Percentiles rank a stretch among this genome's conserved stretches.
phyloP scores from a whole-genome alignment of 2,329 filamentous ascomycete genomes.

The Colletotrichum sp. region DNA sequence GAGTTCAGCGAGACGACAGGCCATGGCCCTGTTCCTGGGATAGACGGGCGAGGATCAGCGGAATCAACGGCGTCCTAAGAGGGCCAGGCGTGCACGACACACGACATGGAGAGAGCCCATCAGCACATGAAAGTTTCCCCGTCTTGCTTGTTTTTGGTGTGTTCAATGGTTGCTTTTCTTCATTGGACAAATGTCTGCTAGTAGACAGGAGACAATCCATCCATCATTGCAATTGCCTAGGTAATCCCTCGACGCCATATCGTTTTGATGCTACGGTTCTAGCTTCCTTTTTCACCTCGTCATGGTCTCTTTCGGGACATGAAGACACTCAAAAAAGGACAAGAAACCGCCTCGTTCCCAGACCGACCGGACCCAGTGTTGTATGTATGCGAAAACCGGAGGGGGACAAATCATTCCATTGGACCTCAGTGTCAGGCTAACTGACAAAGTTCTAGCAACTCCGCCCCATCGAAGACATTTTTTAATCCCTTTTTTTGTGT shows the following conservation, averaged over 20 bases:
- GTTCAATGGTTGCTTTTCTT: conserved; percentile 18
- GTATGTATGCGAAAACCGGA: not conserved
- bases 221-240: conserved; percentile 47
- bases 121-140: not conserved
- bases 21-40: not conserved
- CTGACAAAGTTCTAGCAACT: conserved; percentile 15
- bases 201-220: conserved; percentile 7
- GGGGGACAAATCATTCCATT: conserved; percentile 6
- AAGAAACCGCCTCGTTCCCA: not conserved
- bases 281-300: not conserved
- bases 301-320: not conserved
- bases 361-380: conserved; percentile 6
- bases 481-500: not conserved
- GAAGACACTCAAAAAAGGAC: not conserved
- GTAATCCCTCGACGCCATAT: conserved; percentile 60
- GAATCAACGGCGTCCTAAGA: not conserved
- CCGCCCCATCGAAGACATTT: conserved; percentile 8
- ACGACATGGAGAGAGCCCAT: not conserved
- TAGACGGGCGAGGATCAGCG: not conserved
- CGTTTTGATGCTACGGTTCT: conserved; percentile 26
- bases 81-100: not conserved
- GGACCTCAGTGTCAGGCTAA: conserved; percentile 5
- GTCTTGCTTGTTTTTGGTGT: not conserved
- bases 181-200: conserved; percentile 29
- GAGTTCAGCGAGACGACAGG: not conserved